Evolutionary conservation across 2,329 filamentous ascomycete species (phyloP), one percentile per base, ranked within the genome.

Genomic region (Claviceps digitariae): DNA sequence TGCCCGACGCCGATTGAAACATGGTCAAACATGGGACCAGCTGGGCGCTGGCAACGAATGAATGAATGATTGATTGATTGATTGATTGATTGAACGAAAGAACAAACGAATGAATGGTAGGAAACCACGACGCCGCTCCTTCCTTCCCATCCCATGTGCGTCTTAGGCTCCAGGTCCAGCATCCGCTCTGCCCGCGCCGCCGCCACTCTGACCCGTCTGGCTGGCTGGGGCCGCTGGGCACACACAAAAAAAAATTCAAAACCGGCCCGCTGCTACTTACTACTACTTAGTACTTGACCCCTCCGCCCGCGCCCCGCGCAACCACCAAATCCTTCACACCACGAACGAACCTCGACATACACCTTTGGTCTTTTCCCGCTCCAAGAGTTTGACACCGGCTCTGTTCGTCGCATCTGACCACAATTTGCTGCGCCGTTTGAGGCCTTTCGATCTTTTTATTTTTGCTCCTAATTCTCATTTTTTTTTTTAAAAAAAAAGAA

Each of bases 361-460:
- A 45, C 1, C 13, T 48, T 21, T 10, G 12, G 13, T 6, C 45
- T 48, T 48, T 48, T 34, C 2, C n/a, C 4, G 27, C 45, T 31
- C 17, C n/a, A 31, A 27, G n/a, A 21, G 27, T 47, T 17, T n/a
- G 8, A 12, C n/a, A 13, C 27, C 15, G 17, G n/a, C n/a, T 20
- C 45, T 34, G 29, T 13, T 8, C 34, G 46, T 38, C 21, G 29
- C 46, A 48, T 25, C n/a, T 25, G 12, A 20, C 23, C 27, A 34
- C 27, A 34, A 48, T 10, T 21, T 48, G 45, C n/a, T 25, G 50
- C 36, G 43, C 20, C 20, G 23, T 38, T 27, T 25, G 17, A 12
- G 15, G 21, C n/a, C n/a, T 34, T 6, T 21, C 17, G 25, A 8
- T 43, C 23, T 8, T 29, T 15, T 60, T 63, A 67, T 63, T 72